A percentile compares a stretch with the other conserved stretches of the same genome.
Conservation (phyloP, 805 yeast genomes). For the Cyberlindnera mrakii region DNA sequence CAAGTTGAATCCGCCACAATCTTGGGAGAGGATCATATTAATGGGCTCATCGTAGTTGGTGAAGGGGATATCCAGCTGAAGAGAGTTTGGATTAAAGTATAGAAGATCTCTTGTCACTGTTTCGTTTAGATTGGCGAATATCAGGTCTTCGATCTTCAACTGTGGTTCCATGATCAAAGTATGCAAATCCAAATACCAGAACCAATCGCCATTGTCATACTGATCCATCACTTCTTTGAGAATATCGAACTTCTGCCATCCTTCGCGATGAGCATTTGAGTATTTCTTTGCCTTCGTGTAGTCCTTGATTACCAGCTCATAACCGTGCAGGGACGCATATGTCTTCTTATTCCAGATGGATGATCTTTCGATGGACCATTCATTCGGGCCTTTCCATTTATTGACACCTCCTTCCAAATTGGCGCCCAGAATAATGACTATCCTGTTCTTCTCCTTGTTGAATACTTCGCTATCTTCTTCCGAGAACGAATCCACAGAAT, state of each 20-base stretch:
- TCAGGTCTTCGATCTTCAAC: conserved; percentile 27
- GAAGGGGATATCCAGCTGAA: conserved; percentile 27
- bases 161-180: conserved; percentile 37
- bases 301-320: conserved; percentile 40
- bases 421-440: conserved; percentile 33
- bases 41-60: conserved; percentile 27
- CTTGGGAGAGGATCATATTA: conserved; percentile 33
- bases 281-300: conserved; percentile 41
- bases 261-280: conserved; percentile 43
- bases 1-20: conserved; percentile 37
- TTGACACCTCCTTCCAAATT: conserved; percentile 36
- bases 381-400: conserved; percentile 32
- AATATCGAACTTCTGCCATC: conserved; percentile 38
- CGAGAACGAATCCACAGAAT: conserved; percentile 7
- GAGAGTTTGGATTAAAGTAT: conserved; percentile 31
- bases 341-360: conserved; percentile 42
- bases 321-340: conserved; percentile 42
- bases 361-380: conserved; percentile 42
- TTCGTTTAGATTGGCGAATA: conserved; percentile 27
- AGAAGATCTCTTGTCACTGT: conserved; percentile 26
- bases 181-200: conserved; percentile 36
- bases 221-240: conserved; percentile 31
- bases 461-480: conserved; percentile 3
- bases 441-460: conserved; percentile 22
- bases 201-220: conserved; percentile 29